A percentile compares a stretch with the other conserved stretches of the same genome.
Conservation (phyloP, 208 protist genomes). For the Trypanosoma congolense region DNA sequence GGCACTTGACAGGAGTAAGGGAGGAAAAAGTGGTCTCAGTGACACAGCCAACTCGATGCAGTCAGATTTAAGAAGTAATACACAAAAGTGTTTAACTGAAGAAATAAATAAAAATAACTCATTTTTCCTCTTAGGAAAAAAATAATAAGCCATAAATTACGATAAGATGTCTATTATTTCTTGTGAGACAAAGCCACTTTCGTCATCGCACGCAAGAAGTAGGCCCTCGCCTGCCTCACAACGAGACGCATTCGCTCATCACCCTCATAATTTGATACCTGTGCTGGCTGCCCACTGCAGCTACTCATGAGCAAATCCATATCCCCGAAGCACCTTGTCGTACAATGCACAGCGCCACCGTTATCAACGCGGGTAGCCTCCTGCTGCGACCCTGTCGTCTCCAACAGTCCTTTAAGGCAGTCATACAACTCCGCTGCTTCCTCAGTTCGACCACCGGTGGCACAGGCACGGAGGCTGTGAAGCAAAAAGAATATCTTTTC, state of each 20-base stretch:
- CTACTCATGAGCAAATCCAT: slow-evolving; percentile 6
- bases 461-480: slow-evolving; percentile 51
- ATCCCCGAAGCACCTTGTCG: slow-evolving; percentile 3
- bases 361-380: not conserved
- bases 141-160: not conserved
- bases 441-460: slow-evolving; percentile 53
- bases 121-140: not conserved
- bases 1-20: too few species aligned
- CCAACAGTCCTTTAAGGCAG: slow-evolving; percentile 32
- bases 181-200: slow-evolving; percentile 37
- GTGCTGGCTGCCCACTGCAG: not conserved
- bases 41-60: too few species aligned
- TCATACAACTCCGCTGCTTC: slow-evolving; percentile 49
- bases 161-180: not conserved
- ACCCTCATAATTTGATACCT: slow-evolving; percentile 1
- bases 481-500: slow-evolving; percentile 37
- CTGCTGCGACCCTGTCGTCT: not conserved
- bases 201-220: slow-evolving; percentile 78
- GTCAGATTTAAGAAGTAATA: too few species aligned
- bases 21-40: too few species aligned
- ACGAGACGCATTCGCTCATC: slow-evolving; percentile 25
- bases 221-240: slow-evolving; percentile 34
- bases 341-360: not conserved
- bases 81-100: too few species aligned
- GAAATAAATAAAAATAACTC: too few species aligned